These are phyloP conservation scores for Metschnikowia hibisci DNA, from an alignment of 805 yeast genomes.

Conservation along the genomic window DNA sequence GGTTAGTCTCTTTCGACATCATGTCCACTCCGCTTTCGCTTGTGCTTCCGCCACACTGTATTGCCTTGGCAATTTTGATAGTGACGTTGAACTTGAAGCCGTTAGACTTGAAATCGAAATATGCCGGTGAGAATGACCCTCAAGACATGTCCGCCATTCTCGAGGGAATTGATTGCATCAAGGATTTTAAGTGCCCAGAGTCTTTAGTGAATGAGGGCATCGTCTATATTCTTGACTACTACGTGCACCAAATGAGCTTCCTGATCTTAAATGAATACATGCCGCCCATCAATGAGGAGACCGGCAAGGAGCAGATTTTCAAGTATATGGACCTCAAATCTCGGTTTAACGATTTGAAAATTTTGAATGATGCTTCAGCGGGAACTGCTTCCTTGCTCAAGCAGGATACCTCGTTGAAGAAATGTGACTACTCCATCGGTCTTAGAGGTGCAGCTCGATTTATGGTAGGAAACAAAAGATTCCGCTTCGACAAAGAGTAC, in stretches of 20 bases:
- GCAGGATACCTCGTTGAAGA: constrained; percentile 45
- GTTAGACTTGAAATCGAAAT: constrained; percentile 23
- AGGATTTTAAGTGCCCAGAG: constrained; percentile 41
- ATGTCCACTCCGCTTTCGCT: constrained; percentile 65
- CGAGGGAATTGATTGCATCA: constrained; percentile 31
- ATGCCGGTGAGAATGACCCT: constrained; percentile 16
- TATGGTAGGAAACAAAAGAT: constrained; percentile 47
- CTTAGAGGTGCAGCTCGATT: constrained; percentile 45
- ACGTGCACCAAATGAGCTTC: constrained; percentile 52
- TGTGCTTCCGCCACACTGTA: constrained; percentile 69
- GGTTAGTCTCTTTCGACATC: constrained; percentile 75
- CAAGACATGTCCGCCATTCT: constrained; percentile 22
- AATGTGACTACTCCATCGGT: constrained; percentile 41
- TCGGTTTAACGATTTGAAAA: constrained; percentile 37
- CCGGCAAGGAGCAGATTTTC: constrained; percentile 47
- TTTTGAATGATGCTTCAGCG: constrained; percentile 30
- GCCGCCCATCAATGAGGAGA: constrained; percentile 30
- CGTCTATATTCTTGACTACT: constrained; percentile 55
- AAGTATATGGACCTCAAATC: constrained; percentile 43
- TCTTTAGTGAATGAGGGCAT: constrained; percentile 48
- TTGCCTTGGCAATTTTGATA: constrained; percentile 64
- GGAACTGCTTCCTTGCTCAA: constrained; percentile 25
- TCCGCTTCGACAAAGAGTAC: constrained; percentile 42
- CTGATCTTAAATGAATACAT: constrained; percentile 46
- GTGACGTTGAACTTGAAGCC: constrained; percentile 53